phyloP scores from a whole-genome alignment of 2,329 filamentous ascomycete species.

The Penicillium brasilianum region DNA sequence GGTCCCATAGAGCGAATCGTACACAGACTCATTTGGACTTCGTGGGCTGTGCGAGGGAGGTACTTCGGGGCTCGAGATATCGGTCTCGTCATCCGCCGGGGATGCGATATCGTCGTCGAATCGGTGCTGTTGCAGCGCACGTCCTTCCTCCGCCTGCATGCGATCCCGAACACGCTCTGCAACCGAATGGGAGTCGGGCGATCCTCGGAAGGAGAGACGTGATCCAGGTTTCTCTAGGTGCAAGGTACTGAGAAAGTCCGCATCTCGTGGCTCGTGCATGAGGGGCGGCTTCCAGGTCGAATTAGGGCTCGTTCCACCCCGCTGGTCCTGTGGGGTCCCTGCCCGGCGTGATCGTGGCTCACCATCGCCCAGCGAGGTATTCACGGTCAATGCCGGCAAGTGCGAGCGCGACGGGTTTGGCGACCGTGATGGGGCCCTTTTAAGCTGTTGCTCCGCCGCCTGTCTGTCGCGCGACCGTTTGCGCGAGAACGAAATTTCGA shows the following conservation, averaged over 20 bases:
- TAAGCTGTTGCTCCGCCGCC: conserved; percentile 24
- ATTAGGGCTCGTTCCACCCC: conserved; percentile 21
- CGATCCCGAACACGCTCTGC: conserved; percentile 54
- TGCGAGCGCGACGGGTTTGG: conserved; percentile 24
- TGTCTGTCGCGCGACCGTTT: conserved; percentile 32
- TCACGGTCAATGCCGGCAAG: conserved; percentile 38
- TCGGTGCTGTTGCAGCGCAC: conserved; percentile 52
- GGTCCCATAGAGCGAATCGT: conserved; percentile 37
- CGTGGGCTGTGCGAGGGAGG: conserved; percentile 19
- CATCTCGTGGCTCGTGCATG: conserved; percentile 42
- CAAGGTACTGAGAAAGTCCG: conserved; percentile 45
- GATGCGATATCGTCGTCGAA: conserved; percentile 40
- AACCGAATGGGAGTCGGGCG: conserved; percentile 51
- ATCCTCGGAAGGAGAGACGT: conserved; percentile 47
- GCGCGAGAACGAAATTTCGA: conserved; percentile 68
- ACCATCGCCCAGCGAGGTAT: conserved; percentile 39
- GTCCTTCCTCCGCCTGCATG: conserved; percentile 60
- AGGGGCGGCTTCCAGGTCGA: conserved; percentile 36
- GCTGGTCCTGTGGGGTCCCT: conserved; percentile 17
- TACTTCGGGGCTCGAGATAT: conserved; percentile 24
- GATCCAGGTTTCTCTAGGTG: conserved; percentile 37
- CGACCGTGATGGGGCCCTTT: conserved; percentile 15
- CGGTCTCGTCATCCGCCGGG: conserved; percentile 31
- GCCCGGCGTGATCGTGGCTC: conserved; percentile 23
- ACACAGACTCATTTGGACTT: conserved; percentile 20